These are phyloP conservation scores for Candida hispaniensis DNA, from an alignment of 805 yeast genomes.

Conservation along the genomic window DNA sequence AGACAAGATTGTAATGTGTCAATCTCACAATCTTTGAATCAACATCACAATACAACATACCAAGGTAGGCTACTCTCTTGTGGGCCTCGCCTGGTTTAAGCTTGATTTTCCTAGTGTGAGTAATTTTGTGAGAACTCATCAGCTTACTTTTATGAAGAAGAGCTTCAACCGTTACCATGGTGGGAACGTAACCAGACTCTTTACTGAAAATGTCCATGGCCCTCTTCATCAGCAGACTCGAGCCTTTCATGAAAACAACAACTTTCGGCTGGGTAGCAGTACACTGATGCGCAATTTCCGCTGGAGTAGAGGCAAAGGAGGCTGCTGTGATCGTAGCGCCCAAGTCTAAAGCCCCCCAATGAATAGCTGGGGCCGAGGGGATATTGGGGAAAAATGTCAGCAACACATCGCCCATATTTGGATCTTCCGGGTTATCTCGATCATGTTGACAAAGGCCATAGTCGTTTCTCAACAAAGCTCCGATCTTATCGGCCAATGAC, in stretches of 20 bases:
- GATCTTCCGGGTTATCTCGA: constrained; percentile 5
- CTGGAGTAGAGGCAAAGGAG: constrained; percentile 7
- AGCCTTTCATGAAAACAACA: constrained; percentile 3
- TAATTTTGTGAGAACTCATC: constrained; percentile 6
- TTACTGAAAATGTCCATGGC: constrained; percentile 4
- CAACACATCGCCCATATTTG: constrained; percentile 6
- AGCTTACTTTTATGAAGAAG: constrained; percentile 5
- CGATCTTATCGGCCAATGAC: constrained; percentile 2
- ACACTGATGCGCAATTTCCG: constrained; percentile 14
- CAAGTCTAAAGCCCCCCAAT: constrained; percentile 9
- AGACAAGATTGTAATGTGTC: constrained; percentile 44
- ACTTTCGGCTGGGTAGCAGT: constrained; percentile 6
- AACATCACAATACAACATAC: constrained; percentile 29
- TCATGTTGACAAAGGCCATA: constrained; percentile 7
- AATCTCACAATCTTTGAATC: constrained; percentile 66
- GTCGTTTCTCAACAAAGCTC: constrained; percentile 1
- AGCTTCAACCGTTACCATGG: constrained; percentile 1
- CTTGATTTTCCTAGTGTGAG: constrained; percentile 3
- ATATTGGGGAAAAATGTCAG: constrained; percentile 11
- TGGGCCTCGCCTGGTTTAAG: constrained; percentile 7
- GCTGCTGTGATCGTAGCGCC: constrained; percentile 13
- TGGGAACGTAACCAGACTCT: constrained; percentile 5
- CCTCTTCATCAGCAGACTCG: constrained; percentile 3
- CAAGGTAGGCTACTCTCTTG: constrained; percentile 22
- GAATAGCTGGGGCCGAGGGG: constrained; percentile 5